Base-by-base conservation (phyloP, 345 rosid species). In the Aquilaria yunnanensis region DNA sequence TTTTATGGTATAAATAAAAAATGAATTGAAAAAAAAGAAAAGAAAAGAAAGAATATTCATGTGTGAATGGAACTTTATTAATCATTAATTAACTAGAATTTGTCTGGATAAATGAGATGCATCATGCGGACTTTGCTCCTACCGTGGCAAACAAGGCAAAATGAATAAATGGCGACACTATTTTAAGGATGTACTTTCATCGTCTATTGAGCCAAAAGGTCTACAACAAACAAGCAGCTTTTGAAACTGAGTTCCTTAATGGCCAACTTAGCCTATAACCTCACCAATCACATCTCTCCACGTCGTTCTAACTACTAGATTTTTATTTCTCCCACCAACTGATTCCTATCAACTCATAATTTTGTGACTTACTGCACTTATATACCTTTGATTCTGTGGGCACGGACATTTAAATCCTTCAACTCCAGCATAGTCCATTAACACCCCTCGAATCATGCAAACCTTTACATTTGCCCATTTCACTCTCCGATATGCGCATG, bases 241-340 rank as follows among this genome's bases (percentile, higher is more conserved):
- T 10, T 3, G 10, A 56, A 56, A 34, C 43, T 9, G 5, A 60
- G 45, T 33, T 52, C 60, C 73, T 61, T 70, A 74, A 63, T 75
- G 78, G 70, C 77, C 83, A 75, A 68, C 77, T 85, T 75, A 76
- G 73, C 71, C 12, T 64, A 57, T 52, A 73, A 73, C 33, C 51
- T 1, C 62, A 47, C 54, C 78, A 83, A 79, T 74, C 32, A 56
- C 3, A 12, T 14, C 56, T 30, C 3, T 70, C 83, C 95, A 85
- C 85, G 90, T 83, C 68, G 57, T 57, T 12, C 52, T 34, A 49
- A 23, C 32, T 32, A 50, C 50, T 57, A 43, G 60, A 59, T 54
- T 29, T 1, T 14, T 6, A 9, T 48, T 49, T 41, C 60, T 14
- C 23, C 23, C 23, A 23, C 23, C 23, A 23, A 1, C 23, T 23